phyloP scores from a whole-genome alignment of 805 yeast genomes.

The Saccharomycopsis schoenii region DNA sequence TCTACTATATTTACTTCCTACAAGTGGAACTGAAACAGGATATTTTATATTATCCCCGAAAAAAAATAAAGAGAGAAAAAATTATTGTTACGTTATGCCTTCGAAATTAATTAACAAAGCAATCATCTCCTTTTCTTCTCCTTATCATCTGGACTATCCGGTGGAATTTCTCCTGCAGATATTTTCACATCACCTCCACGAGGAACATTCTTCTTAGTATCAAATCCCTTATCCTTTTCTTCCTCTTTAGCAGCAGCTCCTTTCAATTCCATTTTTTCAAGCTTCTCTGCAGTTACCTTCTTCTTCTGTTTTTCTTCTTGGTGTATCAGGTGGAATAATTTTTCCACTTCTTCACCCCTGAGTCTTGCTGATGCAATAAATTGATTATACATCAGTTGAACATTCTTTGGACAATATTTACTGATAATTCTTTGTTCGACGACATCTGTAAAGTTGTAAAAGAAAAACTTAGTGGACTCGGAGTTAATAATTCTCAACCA shows the following conservation, averaged over 20 bases:
- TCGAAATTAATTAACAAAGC: not conserved
- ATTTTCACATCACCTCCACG: constrained; percentile 9
- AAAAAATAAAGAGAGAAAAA: too few relatives aligned
- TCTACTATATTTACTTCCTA: too few relatives aligned
- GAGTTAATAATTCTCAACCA: constrained; percentile 61
- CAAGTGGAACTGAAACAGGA: too few relatives aligned
- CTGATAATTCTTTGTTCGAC: constrained; percentile 13
- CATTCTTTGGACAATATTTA: constrained; percentile 9
- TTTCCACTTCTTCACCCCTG: constrained; percentile 9
- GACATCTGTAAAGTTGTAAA: constrained; percentile 12
- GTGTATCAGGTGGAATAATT: constrained; percentile 2
- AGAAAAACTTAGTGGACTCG: constrained; percentile 14
- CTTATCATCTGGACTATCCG: not conserved
- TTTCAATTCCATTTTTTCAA: not conserved
- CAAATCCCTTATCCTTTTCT: constrained; percentile 7
- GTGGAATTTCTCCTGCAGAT: constrained; percentile 9
- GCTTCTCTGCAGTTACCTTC: constrained; percentile 1
- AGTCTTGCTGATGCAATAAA: constrained; percentile 10
- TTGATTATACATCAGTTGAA: constrained; percentile 8
- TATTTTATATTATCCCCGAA: too few relatives aligned
- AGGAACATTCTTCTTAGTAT: constrained; percentile 2
- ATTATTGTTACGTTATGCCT: too few relatives aligned
- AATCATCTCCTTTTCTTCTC: not conserved
- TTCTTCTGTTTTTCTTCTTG: not conserved
- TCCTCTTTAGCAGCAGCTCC: constrained; percentile 6